These are phyloP conservation scores for Nakazawaea molendinolei DNA, from an alignment of 805 yeast genomes.

Conservation along the genomic window DNA sequence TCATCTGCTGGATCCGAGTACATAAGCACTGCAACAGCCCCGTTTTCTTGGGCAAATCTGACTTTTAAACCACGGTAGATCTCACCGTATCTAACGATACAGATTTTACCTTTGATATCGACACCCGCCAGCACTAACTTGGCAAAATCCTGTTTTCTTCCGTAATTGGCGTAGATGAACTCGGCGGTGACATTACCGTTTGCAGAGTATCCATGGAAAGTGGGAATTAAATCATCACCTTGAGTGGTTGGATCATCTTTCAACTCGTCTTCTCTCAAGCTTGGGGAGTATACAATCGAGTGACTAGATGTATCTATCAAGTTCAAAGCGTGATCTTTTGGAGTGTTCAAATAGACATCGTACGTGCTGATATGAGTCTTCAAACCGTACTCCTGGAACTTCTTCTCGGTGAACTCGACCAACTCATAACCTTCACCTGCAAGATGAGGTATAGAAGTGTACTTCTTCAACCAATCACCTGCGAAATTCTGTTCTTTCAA, in stretches of 20 bases:
- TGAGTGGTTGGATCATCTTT: slow-evolving; percentile 37
- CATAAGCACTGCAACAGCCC: slow-evolving; percentile 54
- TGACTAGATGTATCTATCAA: slow-evolving; percentile 26
- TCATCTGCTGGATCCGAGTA: slow-evolving; percentile 37
- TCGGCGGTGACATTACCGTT: slow-evolving; percentile 57
- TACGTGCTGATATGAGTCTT: slow-evolving; percentile 46
- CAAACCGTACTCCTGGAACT: slow-evolving; percentile 57
- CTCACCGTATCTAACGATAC: slow-evolving; percentile 50
- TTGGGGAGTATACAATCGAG: slow-evolving; percentile 40
- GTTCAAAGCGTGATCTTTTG: slow-evolving; percentile 45
- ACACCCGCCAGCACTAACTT: slow-evolving; percentile 34
- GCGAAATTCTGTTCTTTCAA: slow-evolving; percentile 30
- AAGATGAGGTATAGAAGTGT: slow-evolving; percentile 48
- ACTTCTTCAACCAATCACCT: slow-evolving; percentile 45
- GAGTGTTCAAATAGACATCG: slow-evolving; percentile 57
- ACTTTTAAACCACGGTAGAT: slow-evolving; percentile 67
- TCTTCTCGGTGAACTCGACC: slow-evolving; percentile 52
- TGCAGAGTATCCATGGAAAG: slow-evolving; percentile 66
- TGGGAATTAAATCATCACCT: slow-evolving; percentile 42
- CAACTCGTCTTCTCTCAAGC: slow-evolving; percentile 42
- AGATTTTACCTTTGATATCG: slow-evolving; percentile 43
- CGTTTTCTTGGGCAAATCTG: slow-evolving; percentile 56
- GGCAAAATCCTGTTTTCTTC: slow-evolving; percentile 46
- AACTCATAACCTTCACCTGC: slow-evolving; percentile 46
- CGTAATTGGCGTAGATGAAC: slow-evolving; percentile 55